Evolutionary conservation across 1,284 basidiomycete species (phyloP).

Genomic region (Ganoderma lucidum): DNA sequence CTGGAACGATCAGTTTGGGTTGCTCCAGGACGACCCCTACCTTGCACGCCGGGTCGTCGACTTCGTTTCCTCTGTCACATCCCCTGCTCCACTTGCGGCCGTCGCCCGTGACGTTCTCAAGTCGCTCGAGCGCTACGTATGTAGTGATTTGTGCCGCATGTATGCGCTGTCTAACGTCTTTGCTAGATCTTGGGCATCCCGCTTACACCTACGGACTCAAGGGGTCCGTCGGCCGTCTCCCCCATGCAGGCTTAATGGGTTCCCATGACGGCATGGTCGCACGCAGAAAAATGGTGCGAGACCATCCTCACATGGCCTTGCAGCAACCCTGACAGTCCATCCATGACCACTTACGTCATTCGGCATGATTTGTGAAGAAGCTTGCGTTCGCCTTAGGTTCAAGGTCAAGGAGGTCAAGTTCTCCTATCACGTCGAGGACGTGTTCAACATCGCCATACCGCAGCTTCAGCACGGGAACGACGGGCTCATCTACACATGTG

Average conservation of each 20-base stretch:
- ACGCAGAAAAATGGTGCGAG: slow-evolving; percentile 64
- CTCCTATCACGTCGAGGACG: slow-evolving; percentile 90
- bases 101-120: slow-evolving; percentile 59
- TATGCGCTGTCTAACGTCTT: neutral
- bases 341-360: slow-evolving; percentile 15
- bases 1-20: slow-evolving; percentile 68
- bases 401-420: slow-evolving; percentile 88
- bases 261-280: slow-evolving; percentile 65
- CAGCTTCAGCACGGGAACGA: slow-evolving; percentile 94
- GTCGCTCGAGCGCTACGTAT: slow-evolving; percentile 62
- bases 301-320: slow-evolving; percentile 72
- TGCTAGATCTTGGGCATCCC: slow-evolving; percentile 39
- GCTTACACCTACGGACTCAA: slow-evolving; percentile 56
- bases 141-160: slow-evolving; percentile 31
- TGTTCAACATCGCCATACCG: slow-evolving; percentile 87
- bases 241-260: slow-evolving; percentile 57
- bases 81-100: slow-evolving; percentile 51
- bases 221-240: slow-evolving; percentile 57
- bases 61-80: slow-evolving; percentile 57
- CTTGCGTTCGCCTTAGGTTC: slow-evolving; percentile 58
- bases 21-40: slow-evolving; percentile 70
- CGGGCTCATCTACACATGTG: slow-evolving; percentile 96
- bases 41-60: slow-evolving; percentile 62
- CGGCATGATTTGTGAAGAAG: neutral
- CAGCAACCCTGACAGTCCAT: slow-evolving; percentile 87